Percentiles rank a stretch among this genome's conserved stretches.
Conservation (phyloP, 495 filamentous ascomycete genomes). For the Collariella sp. region DNA sequence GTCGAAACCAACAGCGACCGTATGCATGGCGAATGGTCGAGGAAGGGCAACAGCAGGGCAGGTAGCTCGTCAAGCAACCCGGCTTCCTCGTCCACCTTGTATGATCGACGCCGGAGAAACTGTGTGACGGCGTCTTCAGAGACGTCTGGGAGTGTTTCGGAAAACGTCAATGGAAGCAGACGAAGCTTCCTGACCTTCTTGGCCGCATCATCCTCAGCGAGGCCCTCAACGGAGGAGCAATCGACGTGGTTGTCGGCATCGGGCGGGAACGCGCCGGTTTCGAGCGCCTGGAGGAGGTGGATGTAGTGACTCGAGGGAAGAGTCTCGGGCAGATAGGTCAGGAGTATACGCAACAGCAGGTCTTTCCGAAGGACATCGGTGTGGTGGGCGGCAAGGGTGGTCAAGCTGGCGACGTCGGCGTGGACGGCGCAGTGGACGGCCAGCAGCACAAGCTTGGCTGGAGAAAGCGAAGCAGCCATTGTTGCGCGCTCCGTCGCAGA, state of each 20-base stretch:
- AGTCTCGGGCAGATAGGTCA: conserved; percentile 79
- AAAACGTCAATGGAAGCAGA: conserved; percentile 51
- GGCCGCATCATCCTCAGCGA: conserved; percentile 57
- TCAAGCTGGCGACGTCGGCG: conserved; percentile 53
- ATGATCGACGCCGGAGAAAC: conserved; percentile 69
- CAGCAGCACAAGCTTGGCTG: conserved; percentile 54
- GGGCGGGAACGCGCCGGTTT: conserved; percentile 31
- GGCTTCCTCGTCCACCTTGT: conserved; percentile 69
- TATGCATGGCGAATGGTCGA: conserved; percentile 55
- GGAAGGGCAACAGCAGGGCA: conserved; percentile 64
- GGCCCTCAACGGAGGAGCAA: conserved; percentile 47
- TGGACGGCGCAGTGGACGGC: conserved; percentile 51
- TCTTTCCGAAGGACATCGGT: conserved; percentile 51
- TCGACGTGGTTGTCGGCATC: conserved; percentile 39
- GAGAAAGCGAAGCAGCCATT: conserved; percentile 43
- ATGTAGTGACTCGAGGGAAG: conserved; percentile 57
- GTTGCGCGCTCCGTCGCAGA: conserved; percentile 2
- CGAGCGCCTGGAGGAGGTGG: conserved; percentile 49
- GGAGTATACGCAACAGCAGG: conserved; percentile 66
- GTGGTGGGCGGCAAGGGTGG: conserved; percentile 51
- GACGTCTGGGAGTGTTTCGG: conserved; percentile 37
- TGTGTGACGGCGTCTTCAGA: conserved; percentile 50
- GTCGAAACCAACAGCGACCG: conserved; percentile 70
- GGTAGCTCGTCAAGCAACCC: conserved; percentile 66
- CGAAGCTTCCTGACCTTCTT: conserved; percentile 63